These are phyloP conservation scores for Pterocarpus macrocarpus DNA, from an alignment of 306 rosid species.

Conservation along the genomic window DNA sequence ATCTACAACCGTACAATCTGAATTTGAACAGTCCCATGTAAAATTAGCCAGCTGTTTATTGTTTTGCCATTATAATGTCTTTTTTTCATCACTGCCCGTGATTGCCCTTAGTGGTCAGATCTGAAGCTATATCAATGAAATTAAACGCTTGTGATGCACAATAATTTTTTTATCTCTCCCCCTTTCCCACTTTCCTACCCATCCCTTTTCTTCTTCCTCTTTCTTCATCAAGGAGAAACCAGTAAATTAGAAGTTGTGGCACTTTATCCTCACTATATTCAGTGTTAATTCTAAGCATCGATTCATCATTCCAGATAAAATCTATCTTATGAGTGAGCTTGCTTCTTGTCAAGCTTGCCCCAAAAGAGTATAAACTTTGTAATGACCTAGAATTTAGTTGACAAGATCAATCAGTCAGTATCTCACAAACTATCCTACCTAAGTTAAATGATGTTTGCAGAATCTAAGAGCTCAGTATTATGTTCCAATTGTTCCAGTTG, in stretches of 20 bases:
- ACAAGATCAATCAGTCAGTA: conserved; percentile 43
- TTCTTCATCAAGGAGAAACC: conserved; percentile 53
- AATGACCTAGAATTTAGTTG: conserved; percentile 55
- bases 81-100: no score
- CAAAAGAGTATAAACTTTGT: conserved; percentile 49
- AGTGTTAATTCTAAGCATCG: conserved; percentile 59
- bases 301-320: conserved; percentile 68
- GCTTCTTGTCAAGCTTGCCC: conserved; percentile 56
- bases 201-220: no score
- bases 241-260: conserved; percentile 53
- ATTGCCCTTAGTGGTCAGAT: no score
- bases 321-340: conserved; percentile 60
- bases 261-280: conserved; percentile 34
- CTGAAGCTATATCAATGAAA: no score
- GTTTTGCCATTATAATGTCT: no score
- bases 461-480: conserved; percentile 63
- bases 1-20: no score
- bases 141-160: no score
- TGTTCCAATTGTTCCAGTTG: conserved; percentile 49
- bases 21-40: no score
- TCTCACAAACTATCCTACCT: conserved; percentile 48
- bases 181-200: no score
- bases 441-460: conserved; percentile 59
- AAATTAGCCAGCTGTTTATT: no score
- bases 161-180: no score